These are phyloP conservation scores for Rutidosis leptorrhynchoides DNA, from an alignment of 129 eudicot genomes.

Conservation along the genomic window DNA sequence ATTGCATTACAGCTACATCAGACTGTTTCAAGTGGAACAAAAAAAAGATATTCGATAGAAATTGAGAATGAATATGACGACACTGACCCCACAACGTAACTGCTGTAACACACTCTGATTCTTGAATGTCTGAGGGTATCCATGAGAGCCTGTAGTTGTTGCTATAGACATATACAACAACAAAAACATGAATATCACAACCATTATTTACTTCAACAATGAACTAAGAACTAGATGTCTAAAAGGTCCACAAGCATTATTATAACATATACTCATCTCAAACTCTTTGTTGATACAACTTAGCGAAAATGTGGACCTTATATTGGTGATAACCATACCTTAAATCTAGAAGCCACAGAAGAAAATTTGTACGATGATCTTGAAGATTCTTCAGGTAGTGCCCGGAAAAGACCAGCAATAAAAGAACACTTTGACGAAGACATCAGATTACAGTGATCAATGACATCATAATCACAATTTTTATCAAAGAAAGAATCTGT, in stretches of 20 bases:
- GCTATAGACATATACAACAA: constrained; percentile 46
- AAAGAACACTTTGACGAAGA: constrained; percentile 83
- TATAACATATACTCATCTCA: background rate
- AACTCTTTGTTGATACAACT: background rate
- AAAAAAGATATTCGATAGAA: background rate
- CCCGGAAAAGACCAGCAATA: constrained; percentile 77
- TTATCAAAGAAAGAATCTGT: constrained; percentile 82
- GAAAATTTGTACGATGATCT: constrained; percentile 96
- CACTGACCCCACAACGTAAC: constrained; percentile 97
- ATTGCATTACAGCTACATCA: constrained; percentile 20
- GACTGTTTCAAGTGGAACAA: background rate
- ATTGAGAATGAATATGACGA: constrained; percentile 9
- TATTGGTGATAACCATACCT: constrained; percentile 47
- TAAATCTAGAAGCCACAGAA: constrained; percentile 92
- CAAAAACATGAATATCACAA: constrained; percentile 12
- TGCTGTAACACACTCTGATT: constrained; percentile 84
- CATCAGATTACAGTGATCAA: constrained; percentile 78
- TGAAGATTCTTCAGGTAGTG: constrained; percentile 78
- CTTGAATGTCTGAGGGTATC: constrained; percentile 90
- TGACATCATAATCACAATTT: constrained; percentile 91
- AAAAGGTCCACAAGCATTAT: background rate
- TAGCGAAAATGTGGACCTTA: constrained; percentile 7
- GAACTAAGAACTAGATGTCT: background rate
- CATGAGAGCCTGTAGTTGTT: constrained; percentile 99
- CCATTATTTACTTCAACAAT: background rate